Percentiles rank a stretch among this genome's conserved stretches.
Evolutionary conservation across 2,329 filamentous ascomycete species (phyloP).

Genomic region (Didymella lethalis): DNA sequence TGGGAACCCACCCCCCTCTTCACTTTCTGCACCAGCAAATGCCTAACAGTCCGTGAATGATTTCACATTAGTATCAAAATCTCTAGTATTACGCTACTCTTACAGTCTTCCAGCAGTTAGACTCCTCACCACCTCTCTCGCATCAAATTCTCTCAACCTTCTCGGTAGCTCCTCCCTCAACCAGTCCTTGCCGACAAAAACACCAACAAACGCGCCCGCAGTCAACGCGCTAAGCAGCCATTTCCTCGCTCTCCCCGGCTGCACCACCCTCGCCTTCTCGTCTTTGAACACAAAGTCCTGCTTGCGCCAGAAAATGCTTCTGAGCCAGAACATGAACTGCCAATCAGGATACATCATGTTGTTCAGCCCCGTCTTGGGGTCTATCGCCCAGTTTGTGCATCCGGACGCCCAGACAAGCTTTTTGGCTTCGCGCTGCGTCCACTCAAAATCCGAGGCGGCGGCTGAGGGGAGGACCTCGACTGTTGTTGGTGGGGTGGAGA

Average conservation of each 20-base stretch:
- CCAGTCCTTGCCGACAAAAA: conserved; percentile 28
- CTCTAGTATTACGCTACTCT: not conserved
- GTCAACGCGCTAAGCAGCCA: conserved; percentile 20
- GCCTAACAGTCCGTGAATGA: too few relatives aligned
- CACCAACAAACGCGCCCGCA: conserved; percentile 22
- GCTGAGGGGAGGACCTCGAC: conserved; percentile 51
- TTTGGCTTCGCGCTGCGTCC: conserved; percentile 54
- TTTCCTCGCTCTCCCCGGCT: conserved; percentile 22
- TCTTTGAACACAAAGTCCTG: conserved; percentile 50
- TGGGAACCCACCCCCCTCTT: not conserved
- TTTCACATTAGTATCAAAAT: too few relatives aligned
- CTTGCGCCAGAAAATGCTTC: conserved; percentile 57
- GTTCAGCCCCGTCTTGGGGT: conserved; percentile 57
- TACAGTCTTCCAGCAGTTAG: conserved; percentile 7
- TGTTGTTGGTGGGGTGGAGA: conserved; percentile 32
- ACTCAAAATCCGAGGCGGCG: conserved; percentile 47
- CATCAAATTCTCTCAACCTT: conserved; percentile 22
- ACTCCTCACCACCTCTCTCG: conserved; percentile 10
- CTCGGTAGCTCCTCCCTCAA: conserved; percentile 24
- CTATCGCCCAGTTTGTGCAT: conserved; percentile 62
- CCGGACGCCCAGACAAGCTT: conserved; percentile 60
- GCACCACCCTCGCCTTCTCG: conserved; percentile 30
- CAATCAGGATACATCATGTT: conserved; percentile 63
- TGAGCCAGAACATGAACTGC: conserved; percentile 59
- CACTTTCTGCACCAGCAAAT: not conserved